Evolutionary conservation across 805 yeast genomes (phyloP), one percentile per base, ranked within the genome.

Genomic region (Teunomyces lycoperdinae): DNA sequence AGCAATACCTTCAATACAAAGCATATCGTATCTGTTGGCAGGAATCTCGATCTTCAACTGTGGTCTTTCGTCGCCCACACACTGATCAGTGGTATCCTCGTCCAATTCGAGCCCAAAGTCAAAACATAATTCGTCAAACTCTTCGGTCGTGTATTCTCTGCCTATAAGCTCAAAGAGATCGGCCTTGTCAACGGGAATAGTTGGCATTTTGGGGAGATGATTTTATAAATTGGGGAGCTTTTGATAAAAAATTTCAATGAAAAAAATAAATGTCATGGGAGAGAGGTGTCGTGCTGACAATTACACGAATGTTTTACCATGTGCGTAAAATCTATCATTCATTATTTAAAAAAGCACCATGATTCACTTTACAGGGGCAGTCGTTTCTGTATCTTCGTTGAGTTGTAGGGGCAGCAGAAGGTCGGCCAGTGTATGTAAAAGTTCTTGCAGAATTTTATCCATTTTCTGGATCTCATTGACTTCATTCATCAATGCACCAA

Each of bases 1-100:
- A 1, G 97, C 90, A 68, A 94, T 90, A 64, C 99, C 99, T 72
- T 94, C 99, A 58, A 90, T 87, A 76, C 99, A 95, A 56, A 94
- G 82, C 91, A 94, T 83, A 68, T 94, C 99, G 64, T 94, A 95
- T 77, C 99, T 87, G 74, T 94, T 94, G 53, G 99, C 99, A 49
- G 97, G 97, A 54, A 95, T 84, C 69, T 94, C 99, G 62, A 94
- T 89, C 73, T 94, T 94, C 61, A 89, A 79, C 70, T 92, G 95
- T n/a, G 99, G 97, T 68, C 96, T 85, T 70, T 89, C 96, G 54
- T 82, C 87, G n/a, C 74, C 66, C 50, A 66, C 70, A 55, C 86
- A 84, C 42, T 80, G 84, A 32, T 86, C 89, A 38, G 96, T 87
- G 64, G 96, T 89, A 68, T 95, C 98, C 73, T 95, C 99, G 67